Evolutionary conservation across 768 basidiomycete species (phyloP), one percentile per base, ranked within the genome.

Genomic region (Amanita jacksonii): DNA sequence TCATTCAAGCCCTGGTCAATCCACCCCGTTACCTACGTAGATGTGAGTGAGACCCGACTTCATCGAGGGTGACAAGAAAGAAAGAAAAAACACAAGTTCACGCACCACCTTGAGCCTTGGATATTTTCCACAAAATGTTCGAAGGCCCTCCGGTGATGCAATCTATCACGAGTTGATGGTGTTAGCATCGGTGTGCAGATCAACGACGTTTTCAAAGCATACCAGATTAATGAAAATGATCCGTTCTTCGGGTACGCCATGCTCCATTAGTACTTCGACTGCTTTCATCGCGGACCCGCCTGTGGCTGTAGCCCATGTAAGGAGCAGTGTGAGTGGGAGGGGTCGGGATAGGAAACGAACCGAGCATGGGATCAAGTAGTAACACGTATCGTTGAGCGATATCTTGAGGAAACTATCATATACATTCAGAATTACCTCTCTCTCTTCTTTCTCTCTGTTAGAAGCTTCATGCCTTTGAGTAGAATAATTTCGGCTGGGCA

Each of bases 211-310:
- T 18, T 15, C 16, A 34, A 15, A 5, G 6, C 15, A 8, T 45
- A 90, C 92, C 58, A 97, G 64, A 58, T 97, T 94, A 48, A 96
- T 77, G 63, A 97, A 96, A 51, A 96, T 85, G 49, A 97, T 94
- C 45, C 90, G 77, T 47, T 96, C 91, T 62, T 96, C 90, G 12
- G 87, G 83, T 23, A 99, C 96, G 15, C 87, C 88, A 55, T 90
- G 81, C 36, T 90, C 85, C 62, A 85, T 79, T 9, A 98, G 70
- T 3, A 98, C 85, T 59, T 98, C 94, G 41, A 97, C 85, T 0
- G 96, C 96, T 59, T 98, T 97, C 63, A 93, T 92, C 6, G 93
- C 94, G 4, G 93, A 97, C 35, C 96, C 96, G 19, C 96, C 96
- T 0, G 94, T 98, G 0, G 94, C 94, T 75, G 46, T 25, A 51